phyloP scores from a whole-genome alignment of 306 rosid species.

The Crotalaria pallida region DNA sequence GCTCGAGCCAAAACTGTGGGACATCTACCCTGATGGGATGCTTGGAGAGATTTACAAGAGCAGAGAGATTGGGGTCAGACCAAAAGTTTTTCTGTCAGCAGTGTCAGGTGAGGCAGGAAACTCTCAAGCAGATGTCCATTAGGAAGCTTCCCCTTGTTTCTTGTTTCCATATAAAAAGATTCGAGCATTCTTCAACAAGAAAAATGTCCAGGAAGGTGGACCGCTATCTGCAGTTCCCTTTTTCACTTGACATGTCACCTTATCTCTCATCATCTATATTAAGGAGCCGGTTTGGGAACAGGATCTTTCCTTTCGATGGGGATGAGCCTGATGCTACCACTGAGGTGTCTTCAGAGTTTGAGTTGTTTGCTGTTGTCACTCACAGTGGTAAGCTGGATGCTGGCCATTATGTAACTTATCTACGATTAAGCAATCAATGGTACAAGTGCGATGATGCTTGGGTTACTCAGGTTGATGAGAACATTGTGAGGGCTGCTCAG shows the following conservation, averaged over 20 bases:
- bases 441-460: constrained; percentile 94
- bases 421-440: constrained; percentile 79
- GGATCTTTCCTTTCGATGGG: constrained; percentile 74
- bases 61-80: constrained; percentile 88
- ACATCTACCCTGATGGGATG: constrained; percentile 78
- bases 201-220: constrained; percentile 90
- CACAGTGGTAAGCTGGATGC: constrained; percentile 88
- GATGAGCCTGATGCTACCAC: constrained; percentile 57
- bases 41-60: constrained; percentile 85
- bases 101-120: constrained; percentile 87
- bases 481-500: constrained; percentile 84
- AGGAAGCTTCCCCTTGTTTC: constrained; percentile 85
- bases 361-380: constrained; percentile 87
- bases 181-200: constrained; percentile 82
- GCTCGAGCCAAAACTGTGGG: constrained; percentile 45
- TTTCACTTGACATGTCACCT: constrained; percentile 84
- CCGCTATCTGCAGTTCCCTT: constrained; percentile 81
- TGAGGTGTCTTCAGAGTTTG: constrained; percentile 73
- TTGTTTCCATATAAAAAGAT: constrained; percentile 88
- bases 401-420: constrained; percentile 85
- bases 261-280: constrained; percentile 84
- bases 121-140: constrained; percentile 92
- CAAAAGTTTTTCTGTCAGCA: constrained; percentile 91
- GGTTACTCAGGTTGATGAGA: constrained; percentile 84
- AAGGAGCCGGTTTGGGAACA: constrained; percentile 72